Base-by-base conservation (phyloP, 2,329 filamentous ascomycete genomes). In the Trichoderma asperellum region DNA sequence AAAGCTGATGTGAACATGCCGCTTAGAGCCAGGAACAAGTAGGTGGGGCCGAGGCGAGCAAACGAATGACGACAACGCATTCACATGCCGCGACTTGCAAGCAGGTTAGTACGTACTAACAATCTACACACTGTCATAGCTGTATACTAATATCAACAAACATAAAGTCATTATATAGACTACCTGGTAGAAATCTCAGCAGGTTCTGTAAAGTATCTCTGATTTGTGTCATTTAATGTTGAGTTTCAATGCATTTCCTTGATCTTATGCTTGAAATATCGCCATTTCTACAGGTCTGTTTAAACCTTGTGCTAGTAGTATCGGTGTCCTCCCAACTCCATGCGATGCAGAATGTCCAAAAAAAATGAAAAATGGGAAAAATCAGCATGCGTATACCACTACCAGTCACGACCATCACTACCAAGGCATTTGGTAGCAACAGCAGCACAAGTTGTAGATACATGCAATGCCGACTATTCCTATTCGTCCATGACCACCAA, bases 41-140 rank as follows among this genome's bases (percentile, higher is more conserved):
- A 49, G 21, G 63, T 67, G 66, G 66, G 66, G 66, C 66, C 5
- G 27, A 5, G 40, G 55, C 27, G 49, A 24, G 60, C 40, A 88
- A 16, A 10, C 86, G 79, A 63, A 88, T 79, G 43, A 82, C 75
- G 34, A 84, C 74, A 34, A 61, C 35, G 63, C n/a, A 16, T 32
- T 68, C 37, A 43, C 47, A 55, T 61, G 64, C 35, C 24, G 18
- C 56, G 24, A 21, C 47, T 49, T 49, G 24, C 24, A 24, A 24
- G 24, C 24, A 18, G 21, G 47, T 21, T 21, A 11, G 32, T 35
- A 37, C 10, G 32, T 24, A 37, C 4, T 12, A 37, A 37, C 24
- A 49, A 49, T 49, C 40, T 43, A 18, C 40, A 43, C 40, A n/a
- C 1, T 8, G 32, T 32, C 4, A 32, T 32, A 43, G 40, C 8